phyloP scores from a whole-genome alignment of 2,329 filamentous ascomycete genomes.

The Clonostachys rosea region DNA sequence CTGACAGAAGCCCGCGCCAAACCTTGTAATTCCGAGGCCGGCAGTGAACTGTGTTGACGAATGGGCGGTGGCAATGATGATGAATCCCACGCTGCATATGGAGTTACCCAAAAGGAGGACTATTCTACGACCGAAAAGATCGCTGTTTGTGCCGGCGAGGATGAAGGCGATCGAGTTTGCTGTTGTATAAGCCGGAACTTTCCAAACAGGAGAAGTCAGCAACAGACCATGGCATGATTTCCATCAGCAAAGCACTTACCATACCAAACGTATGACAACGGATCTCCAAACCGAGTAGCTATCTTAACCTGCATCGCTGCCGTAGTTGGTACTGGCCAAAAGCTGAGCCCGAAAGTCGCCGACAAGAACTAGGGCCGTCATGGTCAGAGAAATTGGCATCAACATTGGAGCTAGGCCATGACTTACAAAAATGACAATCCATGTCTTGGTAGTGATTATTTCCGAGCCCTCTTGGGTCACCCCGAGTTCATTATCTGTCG shows the following conservation, averaged over 20 bases:
- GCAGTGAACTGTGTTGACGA: constrained; percentile 22
- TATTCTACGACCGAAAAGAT: constrained; percentile 34
- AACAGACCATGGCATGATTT: too few relatives aligned
- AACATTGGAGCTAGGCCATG: neutral
- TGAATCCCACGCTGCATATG: constrained; percentile 25
- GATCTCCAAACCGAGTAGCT: constrained; percentile 22
- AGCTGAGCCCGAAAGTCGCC: constrained; percentile 25
- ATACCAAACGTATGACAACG: constrained; percentile 15
- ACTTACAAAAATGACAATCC: constrained; percentile 22
- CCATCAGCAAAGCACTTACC: constrained; percentile 7
- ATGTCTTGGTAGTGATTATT: constrained; percentile 28
- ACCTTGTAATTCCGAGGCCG: constrained; percentile 28
- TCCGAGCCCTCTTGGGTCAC: neutral
- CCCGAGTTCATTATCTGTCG: neutral
- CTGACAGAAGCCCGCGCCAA: constrained; percentile 35
- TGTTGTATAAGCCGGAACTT: constrained; percentile 27
- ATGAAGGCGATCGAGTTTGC: constrained; percentile 34
- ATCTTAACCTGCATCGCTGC: constrained; percentile 18
- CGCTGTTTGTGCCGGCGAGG: constrained; percentile 32
- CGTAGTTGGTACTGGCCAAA: constrained; percentile 27
- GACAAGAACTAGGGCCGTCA: constrained; percentile 16
- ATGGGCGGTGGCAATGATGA: constrained; percentile 23
- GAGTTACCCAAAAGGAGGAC: constrained; percentile 14
- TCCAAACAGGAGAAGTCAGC: neutral
- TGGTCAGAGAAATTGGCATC: neutral